Evolutionary conservation across 257 asterid species (phyloP), one percentile per base, ranked within the genome.

Genomic region (Fraxinus quadrangulata): DNA sequence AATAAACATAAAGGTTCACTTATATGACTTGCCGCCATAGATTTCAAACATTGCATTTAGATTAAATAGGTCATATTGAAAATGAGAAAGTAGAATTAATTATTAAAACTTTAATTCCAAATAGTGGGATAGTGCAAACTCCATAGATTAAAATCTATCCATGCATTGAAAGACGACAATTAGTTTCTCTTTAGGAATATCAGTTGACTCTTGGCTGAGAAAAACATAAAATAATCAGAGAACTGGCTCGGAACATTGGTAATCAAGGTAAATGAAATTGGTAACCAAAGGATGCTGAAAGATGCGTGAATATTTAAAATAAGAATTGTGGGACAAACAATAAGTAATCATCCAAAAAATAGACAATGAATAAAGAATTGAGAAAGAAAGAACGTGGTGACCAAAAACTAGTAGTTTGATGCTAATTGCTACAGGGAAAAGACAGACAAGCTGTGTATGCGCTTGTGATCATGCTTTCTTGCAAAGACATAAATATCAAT

Each of bases 401-500:
- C 65, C 49, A 39, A 45, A 73, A 72, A 69, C 73, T 33, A 39
- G 59, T 51, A 75, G 67, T 24, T 34, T 45, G 73, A 82, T 63
- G 68, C 59, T 70, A 7, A 54, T 68, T 47, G 51, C 13, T 67
- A 21, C 23, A 47, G 51, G 75, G 66, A 19, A 81, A 74, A 26
- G 30, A 71, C 31, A 74, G 45, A 11, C 33, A 74, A 51, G 61
- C 80, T 66, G 31, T 67, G 37, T 65, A 78, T 31, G 69, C 67
- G 54, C 54, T 74, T 24, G 67, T 24, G 16, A 28, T 70, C 67
- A 80, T 42, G 67, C 67, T 73, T 71, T 54, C 14, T 30, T 42
- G 1, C 4, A 21, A 23, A 66, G 49, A 68, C 31, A 67, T 65
- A 78, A 31, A 65, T 67, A 82, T 72, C 66, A 78, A 75, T 91